phyloP scores from a whole-genome alignment of 1,284 basidiomycete genomes.

The Pisolithus thermaeus region DNA sequence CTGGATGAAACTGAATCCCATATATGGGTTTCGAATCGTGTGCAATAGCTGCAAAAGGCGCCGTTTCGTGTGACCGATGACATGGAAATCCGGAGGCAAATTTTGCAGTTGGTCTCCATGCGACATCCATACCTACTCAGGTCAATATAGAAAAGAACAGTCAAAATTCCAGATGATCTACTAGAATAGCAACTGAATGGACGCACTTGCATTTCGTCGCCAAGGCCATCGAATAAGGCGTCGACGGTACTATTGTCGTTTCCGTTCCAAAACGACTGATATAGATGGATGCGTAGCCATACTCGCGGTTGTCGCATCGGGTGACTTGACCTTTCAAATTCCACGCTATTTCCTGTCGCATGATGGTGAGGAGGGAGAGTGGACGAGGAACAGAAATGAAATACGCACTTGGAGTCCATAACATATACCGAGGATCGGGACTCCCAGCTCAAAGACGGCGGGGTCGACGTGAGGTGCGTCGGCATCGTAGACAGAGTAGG shows the following conservation, averaged over 20 bases:
- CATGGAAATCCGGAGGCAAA: constrained; percentile 80
- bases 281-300: constrained; percentile 85
- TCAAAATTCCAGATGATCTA: neutral
- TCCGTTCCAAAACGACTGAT: constrained; percentile 62
- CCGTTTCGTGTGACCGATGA: constrained; percentile 85
- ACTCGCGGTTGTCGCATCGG: constrained; percentile 90
- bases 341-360: constrained; percentile 84
- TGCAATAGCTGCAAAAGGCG: constrained; percentile 91
- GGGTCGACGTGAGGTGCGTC: constrained; percentile 95
- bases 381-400: neutral
- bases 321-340: constrained; percentile 84
- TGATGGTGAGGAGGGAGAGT: neutral
- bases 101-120: constrained; percentile 93
- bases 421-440: constrained; percentile 96
- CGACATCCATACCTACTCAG: constrained; percentile 95
- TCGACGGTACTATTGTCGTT: constrained; percentile 50
- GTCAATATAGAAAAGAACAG: neutral
- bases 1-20: constrained; percentile 98
- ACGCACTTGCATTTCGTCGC: constrained; percentile 74
- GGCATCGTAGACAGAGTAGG: constrained; percentile 95
- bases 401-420: constrained; percentile 86
- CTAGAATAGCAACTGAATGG: neutral
- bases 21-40: constrained; percentile 90
- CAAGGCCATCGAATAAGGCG: constrained; percentile 80
- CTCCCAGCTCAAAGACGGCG: constrained; percentile 83